A percentile compares a stretch with the other conserved stretches of the same genome.
phyloP scores from a whole-genome alignment of 768 basidiomycete genomes.

The Tricholoma sp. region DNA sequence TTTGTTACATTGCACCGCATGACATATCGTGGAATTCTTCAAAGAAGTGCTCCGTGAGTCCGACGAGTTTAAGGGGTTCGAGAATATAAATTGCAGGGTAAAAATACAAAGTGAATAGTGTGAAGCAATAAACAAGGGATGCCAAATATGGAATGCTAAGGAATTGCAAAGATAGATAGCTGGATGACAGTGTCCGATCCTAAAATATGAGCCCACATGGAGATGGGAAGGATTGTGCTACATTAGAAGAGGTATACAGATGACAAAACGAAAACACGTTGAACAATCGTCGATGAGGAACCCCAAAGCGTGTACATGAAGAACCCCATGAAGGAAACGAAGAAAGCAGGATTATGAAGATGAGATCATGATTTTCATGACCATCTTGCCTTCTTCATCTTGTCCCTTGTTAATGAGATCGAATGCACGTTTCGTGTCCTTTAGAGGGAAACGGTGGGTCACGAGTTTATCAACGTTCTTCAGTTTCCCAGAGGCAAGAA shows the following conservation, averaged over 20 bases:
- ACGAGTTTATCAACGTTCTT: conserved; percentile 66
- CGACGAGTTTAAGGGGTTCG: neutral
- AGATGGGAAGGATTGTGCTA: neutral
- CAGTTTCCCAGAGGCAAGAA: conserved; percentile 67
- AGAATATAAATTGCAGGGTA: conserved; percentile 2
- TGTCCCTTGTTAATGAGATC: conserved; percentile 72
- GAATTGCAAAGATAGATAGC: neutral
- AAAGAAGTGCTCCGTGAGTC: neutral
- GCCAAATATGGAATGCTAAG: neutral
- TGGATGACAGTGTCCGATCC: neutral
- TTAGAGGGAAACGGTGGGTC: conserved; percentile 69
- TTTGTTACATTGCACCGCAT: neutral
- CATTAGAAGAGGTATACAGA: neutral
- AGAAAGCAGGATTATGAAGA: conserved; percentile 21
- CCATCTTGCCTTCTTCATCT: conserved; percentile 76
- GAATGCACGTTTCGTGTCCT: conserved; percentile 69
- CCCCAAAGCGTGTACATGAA: neutral
- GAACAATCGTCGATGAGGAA: neutral
- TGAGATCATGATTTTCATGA: conserved; percentile 86
- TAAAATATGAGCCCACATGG: neutral
- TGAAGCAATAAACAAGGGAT: conserved; percentile 1
- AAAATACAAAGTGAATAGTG: conserved; percentile 7
- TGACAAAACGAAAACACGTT: neutral
- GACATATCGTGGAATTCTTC: neutral
- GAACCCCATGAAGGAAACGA: neutral